Evolutionary conservation across 352 stramenopile species (phyloP).

Genomic region (Sclerospora graminicola): DNA sequence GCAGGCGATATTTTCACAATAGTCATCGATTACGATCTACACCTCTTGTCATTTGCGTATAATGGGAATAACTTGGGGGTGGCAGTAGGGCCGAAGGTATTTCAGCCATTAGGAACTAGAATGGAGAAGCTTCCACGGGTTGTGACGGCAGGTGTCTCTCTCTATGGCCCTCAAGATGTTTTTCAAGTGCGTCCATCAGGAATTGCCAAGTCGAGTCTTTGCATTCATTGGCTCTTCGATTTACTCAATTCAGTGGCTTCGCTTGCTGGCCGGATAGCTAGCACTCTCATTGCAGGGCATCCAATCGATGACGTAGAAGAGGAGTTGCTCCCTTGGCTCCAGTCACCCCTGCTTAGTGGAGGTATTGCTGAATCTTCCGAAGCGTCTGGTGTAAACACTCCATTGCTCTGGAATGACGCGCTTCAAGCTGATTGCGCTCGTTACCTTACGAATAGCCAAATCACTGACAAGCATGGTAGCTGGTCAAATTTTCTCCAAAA

Average conservation of each 20-base stretch:
- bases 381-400: not conserved
- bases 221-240: constrained; percentile 77
- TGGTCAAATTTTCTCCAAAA: constrained; percentile 3
- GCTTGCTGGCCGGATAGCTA: constrained; percentile 50
- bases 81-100: constrained; percentile 35
- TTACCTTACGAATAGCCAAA: constrained; percentile 10
- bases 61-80: constrained; percentile 54
- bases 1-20: constrained; percentile 68
- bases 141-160: constrained; percentile 43
- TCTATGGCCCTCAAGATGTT: constrained; percentile 65
- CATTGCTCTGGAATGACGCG: constrained; percentile 30
- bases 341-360: constrained; percentile 71
- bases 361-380: constrained; percentile 26
- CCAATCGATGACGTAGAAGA: constrained; percentile 72
- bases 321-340: constrained; percentile 73
- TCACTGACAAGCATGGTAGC: not conserved
- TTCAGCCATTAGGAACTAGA: constrained; percentile 21
- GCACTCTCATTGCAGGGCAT: constrained; percentile 65
- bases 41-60: constrained; percentile 59
- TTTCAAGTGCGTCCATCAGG: constrained; percentile 62
- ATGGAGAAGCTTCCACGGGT: constrained; percentile 28
- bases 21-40: constrained; percentile 61
- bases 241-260: constrained; percentile 67
- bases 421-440: constrained; percentile 23
- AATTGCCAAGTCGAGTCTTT: constrained; percentile 65